phyloP scores from a whole-genome alignment of 305 asterid genomes.

The Rubia tinctorum region DNA sequence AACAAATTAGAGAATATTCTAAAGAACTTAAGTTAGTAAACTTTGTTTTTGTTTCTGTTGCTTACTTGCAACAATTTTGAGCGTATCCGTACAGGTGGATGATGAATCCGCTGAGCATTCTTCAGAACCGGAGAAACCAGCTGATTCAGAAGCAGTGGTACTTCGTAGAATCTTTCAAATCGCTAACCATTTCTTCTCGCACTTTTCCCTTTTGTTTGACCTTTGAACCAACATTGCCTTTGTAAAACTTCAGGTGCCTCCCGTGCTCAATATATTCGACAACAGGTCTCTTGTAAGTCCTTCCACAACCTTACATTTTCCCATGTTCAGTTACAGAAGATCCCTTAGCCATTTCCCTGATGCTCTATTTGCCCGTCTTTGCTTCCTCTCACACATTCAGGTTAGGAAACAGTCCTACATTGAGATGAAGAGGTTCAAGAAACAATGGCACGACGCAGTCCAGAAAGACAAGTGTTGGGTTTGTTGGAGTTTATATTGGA shows the following conservation, averaged over 20 bases:
- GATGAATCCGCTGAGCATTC: conserved; percentile 20
- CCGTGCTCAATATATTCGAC: conserved; percentile 22
- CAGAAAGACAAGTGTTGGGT: conserved; percentile 75
- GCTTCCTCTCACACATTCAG: conserved; percentile 25
- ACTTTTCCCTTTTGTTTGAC: neutral
- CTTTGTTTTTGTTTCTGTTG: neutral
- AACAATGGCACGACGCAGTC: conserved; percentile 66
- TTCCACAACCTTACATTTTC: neutral
- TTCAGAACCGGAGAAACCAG: conserved; percentile 28
- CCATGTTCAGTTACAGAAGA: neutral
- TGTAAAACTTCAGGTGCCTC: conserved; percentile 35
- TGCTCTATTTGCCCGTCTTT: neutral
- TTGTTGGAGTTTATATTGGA: too few species aligned
- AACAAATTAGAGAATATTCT: too few species aligned
- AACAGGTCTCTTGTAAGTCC: conserved; percentile 62
- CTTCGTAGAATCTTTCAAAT: conserved; percentile 9
- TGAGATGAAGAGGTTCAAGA: conserved; percentile 62
- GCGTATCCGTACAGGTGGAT: conserved; percentile 16
- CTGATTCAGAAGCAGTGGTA: conserved; percentile 40
- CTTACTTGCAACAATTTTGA: neutral
- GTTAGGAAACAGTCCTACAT: conserved; percentile 56
- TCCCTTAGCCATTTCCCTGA: neutral
- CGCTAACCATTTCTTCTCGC: neutral
- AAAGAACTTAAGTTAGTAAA: too few species aligned
- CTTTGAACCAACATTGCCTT: neutral